A percentile compares a stretch with the other conserved stretches of the same genome.
Evolutionary conservation across 352 stramenopile genomes (phyloP).

Genomic region (Globisporangium paroecandrum): DNA sequence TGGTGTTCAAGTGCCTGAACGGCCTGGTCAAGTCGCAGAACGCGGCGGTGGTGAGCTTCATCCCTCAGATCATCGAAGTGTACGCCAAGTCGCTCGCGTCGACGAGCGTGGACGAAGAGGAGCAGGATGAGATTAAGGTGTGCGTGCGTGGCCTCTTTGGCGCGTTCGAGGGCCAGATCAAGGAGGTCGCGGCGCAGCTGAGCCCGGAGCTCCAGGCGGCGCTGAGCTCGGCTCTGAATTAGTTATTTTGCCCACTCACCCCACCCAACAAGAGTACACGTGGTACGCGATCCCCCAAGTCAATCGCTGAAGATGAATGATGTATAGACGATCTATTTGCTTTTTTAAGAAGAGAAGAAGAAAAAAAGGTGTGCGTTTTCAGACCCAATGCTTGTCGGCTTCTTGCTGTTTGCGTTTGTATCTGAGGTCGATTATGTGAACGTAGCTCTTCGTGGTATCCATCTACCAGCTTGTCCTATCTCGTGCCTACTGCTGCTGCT

Average conservation of each 20-base stretch:
- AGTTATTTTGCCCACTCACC: constrained; percentile 20
- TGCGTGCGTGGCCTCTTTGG: constrained; percentile 64
- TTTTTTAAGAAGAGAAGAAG: constrained; percentile 5
- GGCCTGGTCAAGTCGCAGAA: constrained; percentile 92
- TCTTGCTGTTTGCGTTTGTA: background rate
- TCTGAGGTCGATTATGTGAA: background rate
- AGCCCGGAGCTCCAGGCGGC: constrained; percentile 64
- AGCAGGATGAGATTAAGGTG: constrained; percentile 66
- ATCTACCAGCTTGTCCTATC: background rate
- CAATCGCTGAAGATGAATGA: constrained; percentile 2
- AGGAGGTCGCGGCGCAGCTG: constrained; percentile 72
- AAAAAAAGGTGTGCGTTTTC: constrained; percentile 5
- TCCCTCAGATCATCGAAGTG: constrained; percentile 75
- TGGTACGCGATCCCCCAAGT: background rate
- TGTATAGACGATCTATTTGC: constrained; percentile 20
- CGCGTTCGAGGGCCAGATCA: constrained; percentile 76
- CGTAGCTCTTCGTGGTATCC: background rate
- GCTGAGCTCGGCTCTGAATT: constrained; percentile 57
- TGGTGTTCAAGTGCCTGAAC: constrained; percentile 94
- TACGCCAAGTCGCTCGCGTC: constrained; percentile 71
- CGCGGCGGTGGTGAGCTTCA: constrained; percentile 58
- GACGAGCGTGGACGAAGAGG: constrained; percentile 71
- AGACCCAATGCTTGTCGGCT: background rate
- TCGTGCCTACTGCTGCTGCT: constrained; percentile 3
- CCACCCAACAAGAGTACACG: background rate